These are phyloP conservation scores for Dictyophora rubrovolvata DNA, from an alignment of 768 basidiomycete species.

Conservation along the genomic window DNA sequence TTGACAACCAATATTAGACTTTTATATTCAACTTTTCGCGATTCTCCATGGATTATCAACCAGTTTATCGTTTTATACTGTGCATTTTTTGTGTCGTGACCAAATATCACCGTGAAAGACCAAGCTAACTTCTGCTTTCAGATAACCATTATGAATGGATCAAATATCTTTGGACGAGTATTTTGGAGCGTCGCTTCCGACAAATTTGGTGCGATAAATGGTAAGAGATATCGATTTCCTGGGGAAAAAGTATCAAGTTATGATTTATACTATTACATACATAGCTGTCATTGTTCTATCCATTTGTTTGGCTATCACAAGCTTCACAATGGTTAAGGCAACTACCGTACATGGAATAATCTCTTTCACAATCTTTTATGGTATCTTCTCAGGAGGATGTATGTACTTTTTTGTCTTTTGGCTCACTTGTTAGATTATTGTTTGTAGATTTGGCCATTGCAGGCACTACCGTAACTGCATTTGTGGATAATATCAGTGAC, in stretches of 20 bases:
- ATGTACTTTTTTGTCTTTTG: constrained; percentile 1
- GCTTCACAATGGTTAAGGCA: constrained; percentile 29
- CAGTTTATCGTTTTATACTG: constrained; percentile 48
- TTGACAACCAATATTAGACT: constrained; percentile 34
- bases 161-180: constrained; percentile 40
- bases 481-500: background rate
- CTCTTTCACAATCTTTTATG: constrained; percentile 32
- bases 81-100: constrained; percentile 16
- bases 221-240: constrained; percentile 15
- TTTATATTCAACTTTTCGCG: constrained; percentile 47
- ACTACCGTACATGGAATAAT: constrained; percentile 27
- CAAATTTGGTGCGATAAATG: constrained; percentile 32
- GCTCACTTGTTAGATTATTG: background rate
- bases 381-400: constrained; percentile 39
- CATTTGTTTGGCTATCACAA: constrained; percentile 31
- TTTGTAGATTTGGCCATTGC: background rate
- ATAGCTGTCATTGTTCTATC: constrained; percentile 25
- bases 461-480: background rate
- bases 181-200: constrained; percentile 35
- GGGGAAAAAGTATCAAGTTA: background rate
- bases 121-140: constrained; percentile 14
- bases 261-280: no score
- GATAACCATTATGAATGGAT: constrained; percentile 44
- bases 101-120: no score
- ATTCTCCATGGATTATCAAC: constrained; percentile 35